Conservation (phyloP, 768 basidiomycete species). For the Xanthoconium purpureum region DNA sequence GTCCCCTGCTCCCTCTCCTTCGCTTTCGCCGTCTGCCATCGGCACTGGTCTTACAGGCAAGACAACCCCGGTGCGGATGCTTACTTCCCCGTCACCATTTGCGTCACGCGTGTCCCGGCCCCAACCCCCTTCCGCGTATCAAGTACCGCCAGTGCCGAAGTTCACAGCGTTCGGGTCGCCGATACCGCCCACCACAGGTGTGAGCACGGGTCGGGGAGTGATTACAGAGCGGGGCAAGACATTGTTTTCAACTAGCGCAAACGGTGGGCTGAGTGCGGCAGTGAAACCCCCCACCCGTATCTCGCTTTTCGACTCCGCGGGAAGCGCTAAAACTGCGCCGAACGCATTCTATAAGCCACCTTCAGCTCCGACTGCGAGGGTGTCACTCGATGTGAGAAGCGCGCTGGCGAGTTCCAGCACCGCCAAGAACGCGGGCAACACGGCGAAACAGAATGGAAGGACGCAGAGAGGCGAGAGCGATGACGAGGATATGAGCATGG, state of each 20-base stretch:
- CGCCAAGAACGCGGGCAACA: neutral
- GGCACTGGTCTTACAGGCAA: conserved; percentile 4
- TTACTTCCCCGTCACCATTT: conserved; percentile 6
- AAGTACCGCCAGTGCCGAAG: conserved; percentile 15
- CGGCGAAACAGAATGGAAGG: conserved; percentile 6
- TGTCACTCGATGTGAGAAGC: conserved; percentile 1
- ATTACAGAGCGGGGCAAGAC: conserved; percentile 17
- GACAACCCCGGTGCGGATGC: neutral
- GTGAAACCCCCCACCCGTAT: conserved; percentile 11
- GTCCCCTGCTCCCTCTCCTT: conserved; percentile 6
- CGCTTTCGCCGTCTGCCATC: conserved; percentile 6
- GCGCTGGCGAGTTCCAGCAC: neutral
- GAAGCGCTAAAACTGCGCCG: conserved; percentile 48
- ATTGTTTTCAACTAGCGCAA: conserved; percentile 9
- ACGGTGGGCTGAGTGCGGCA: neutral
- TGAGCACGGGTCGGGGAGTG: conserved; percentile 1
- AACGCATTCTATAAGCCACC: conserved; percentile 72
- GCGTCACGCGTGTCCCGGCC: conserved; percentile 1
- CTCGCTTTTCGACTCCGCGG: conserved; percentile 41
- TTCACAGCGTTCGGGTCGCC: conserved; percentile 29
- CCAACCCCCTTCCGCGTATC: neutral
- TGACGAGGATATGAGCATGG: conserved; percentile 24
- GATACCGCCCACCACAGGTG: conserved; percentile 7
- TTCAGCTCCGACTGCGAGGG: conserved; percentile 5
- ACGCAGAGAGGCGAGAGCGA: neutral